phyloP scores from a whole-genome alignment of 768 basidiomycete species.

The Baorangia bicolor region DNA sequence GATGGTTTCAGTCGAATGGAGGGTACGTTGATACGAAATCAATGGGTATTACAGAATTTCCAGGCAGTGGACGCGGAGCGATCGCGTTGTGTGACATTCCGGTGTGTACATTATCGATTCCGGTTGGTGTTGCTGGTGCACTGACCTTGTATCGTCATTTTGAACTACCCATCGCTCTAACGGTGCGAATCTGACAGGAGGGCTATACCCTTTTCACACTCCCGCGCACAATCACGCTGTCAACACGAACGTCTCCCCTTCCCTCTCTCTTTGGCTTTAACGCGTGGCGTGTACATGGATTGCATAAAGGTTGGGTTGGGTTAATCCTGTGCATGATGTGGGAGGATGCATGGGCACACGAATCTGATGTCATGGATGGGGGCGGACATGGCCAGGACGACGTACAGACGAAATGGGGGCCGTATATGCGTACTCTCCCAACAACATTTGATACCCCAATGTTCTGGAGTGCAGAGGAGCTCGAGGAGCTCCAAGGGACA shows the following conservation, averaged over 20 bases:
- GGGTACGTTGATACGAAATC: constrained; percentile 47
- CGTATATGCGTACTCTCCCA: constrained; percentile 51
- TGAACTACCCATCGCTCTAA: neutral
- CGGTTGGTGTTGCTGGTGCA: neutral
- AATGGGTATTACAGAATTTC: constrained; percentile 46
- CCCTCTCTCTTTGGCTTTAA: constrained; percentile 55
- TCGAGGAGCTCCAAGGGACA: constrained; percentile 76
- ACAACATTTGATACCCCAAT: constrained; percentile 82
- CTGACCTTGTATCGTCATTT: neutral
- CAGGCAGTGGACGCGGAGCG: constrained; percentile 69
- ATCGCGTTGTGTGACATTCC: constrained; percentile 73
- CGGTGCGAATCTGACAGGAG: constrained; percentile 44
- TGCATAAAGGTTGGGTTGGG: constrained; percentile 80
- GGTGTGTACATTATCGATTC: constrained; percentile 38
- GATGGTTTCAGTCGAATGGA: constrained; percentile 58
- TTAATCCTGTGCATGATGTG: constrained; percentile 96
- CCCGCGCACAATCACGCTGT: constrained; percentile 74
- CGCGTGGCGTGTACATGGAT: constrained; percentile 58
- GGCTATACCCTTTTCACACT: constrained; percentile 78
- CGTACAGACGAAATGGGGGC: constrained; percentile 19
- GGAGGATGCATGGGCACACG: constrained; percentile 71
- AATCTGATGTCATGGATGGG: constrained; percentile 45
- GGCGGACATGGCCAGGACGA: neutral
- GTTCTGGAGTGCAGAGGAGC: constrained; percentile 83
- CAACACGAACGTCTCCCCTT: constrained; percentile 72